Evolutionary conservation across 2,329 filamentous ascomycete species (phyloP).

Genomic region (Paecilomyces fulvus): DNA sequence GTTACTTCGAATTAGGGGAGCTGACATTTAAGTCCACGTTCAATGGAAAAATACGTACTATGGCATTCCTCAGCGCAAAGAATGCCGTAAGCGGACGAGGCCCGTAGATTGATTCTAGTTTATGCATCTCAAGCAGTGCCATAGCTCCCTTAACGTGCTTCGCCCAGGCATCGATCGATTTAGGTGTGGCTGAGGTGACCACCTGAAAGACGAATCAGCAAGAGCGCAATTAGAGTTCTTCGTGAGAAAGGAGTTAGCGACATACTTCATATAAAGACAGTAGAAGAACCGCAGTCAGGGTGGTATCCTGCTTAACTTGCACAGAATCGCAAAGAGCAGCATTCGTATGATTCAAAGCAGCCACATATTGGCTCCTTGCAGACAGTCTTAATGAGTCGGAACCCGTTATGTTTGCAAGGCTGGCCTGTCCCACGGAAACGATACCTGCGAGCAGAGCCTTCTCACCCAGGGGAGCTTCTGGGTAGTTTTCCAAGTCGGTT

Average conservation of each 20-base stretch:
- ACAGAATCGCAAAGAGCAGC: slow-evolving; percentile 22
- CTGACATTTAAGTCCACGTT: too few species aligned
- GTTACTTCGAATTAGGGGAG: background rate
- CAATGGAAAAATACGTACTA: slow-evolving; percentile 34
- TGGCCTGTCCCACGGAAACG: slow-evolving; percentile 52
- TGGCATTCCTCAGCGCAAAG: slow-evolving; percentile 48
- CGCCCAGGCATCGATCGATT: slow-evolving; percentile 44
- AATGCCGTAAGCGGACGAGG: slow-evolving; percentile 43
- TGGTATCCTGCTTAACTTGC: slow-evolving; percentile 31
- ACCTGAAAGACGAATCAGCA: slow-evolving; percentile 15
- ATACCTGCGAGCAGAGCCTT: slow-evolving; percentile 40
- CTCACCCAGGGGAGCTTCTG: slow-evolving; percentile 15
- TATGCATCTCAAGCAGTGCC: slow-evolving; percentile 47
- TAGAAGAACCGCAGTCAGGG: slow-evolving; percentile 48
- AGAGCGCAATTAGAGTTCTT: slow-evolving; percentile 2
- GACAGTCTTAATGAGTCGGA: slow-evolving; percentile 39
- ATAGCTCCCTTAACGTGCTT: slow-evolving; percentile 53
- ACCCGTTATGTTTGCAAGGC: slow-evolving; percentile 47
- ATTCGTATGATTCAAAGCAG: slow-evolving; percentile 41
- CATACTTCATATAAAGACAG: slow-evolving; percentile 55
- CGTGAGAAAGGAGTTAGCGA: background rate
- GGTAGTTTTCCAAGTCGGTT: slow-evolving; percentile 14
- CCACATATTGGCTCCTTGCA: slow-evolving; percentile 47
- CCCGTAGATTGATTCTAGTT: slow-evolving; percentile 26
- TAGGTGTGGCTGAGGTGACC: slow-evolving; percentile 34